Evolutionary conservation across 108 stramenopile genomes (phyloP), one percentile per base, ranked within the genome.

Genomic region (Conticribra guillardii): DNA sequence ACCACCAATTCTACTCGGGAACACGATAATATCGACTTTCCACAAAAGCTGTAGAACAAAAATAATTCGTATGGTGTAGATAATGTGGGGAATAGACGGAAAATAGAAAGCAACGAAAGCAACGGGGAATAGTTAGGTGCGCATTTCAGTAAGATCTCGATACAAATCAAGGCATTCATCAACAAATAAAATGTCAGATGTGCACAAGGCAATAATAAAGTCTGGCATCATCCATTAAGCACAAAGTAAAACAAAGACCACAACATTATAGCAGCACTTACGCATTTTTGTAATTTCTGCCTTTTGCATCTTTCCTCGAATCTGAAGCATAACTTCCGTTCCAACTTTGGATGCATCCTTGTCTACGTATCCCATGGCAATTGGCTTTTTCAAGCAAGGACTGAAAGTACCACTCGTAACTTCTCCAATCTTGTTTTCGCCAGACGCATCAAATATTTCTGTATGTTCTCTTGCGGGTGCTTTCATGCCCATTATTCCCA

Each of bases 291-390:
- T 87, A 5, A 99, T 85, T 34, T 79, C 66, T 2, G 98, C 96
- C 21, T 72, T 79, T 71, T 89, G 83, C 92, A 97, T 85, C 80
- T 98, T 98, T 67, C 87, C 87, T 48, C 98, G 92, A 58, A 98
- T 93, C 69, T 91, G 89, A 19, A 98, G 27, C 57, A 69, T 82
- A 21, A 99, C 76, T 21, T 90, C 85, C 4, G 98, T 98, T 29
- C 91, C 97, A 30, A 66, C 76, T 79, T 97, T 98, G 53, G 84
- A 55, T 59, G 65, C 63, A 0, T 72, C 76, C 11, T 89, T 93
- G 27, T 83, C 87, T 45, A 99, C 96, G 72, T 98, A 99, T 61
- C 98, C 99, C 99, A 99, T 99, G 55, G 98, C 97, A 71, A 99
- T 94, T n/a, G 99, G 97, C 23, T 67, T 82, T 64, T 93, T 93